Evolutionary conservation across 345 rosid species (phyloP).

Genomic region (Balakata baccata): DNA sequence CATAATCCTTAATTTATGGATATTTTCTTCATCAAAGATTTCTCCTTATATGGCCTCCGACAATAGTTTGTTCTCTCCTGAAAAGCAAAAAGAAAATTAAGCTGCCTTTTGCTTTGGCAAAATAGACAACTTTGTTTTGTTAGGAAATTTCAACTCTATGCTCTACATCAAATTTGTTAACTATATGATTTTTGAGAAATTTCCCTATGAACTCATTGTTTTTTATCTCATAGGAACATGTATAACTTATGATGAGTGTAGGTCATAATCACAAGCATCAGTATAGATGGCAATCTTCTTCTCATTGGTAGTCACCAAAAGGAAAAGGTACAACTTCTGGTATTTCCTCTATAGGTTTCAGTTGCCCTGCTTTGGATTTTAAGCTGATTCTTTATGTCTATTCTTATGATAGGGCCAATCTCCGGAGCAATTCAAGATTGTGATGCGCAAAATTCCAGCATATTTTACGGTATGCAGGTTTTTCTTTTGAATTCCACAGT

Average conservation of each 20-base stretch:
- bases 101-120: neutral
- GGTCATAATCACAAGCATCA: conserved; percentile 97
- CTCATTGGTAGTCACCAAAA: conserved; percentile 93
- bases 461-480: conserved; percentile 77
- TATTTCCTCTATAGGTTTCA: neutral
- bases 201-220: conserved; percentile 9
- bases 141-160: neutral
- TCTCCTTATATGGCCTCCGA: neutral
- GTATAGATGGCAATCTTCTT: conserved; percentile 63
- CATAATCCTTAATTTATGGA: neutral
- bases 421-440: conserved; percentile 88
- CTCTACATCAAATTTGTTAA: neutral
- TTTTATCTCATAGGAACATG: neutral
- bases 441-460: conserved; percentile 81
- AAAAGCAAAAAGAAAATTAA: neutral
- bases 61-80: neutral
- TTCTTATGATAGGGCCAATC: conserved; percentile 48
- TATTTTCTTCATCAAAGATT: neutral
- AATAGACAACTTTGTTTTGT: neutral
- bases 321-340: conserved; percentile 54
- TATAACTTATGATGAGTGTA: conserved; percentile 29
- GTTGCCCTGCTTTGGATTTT: neutral
- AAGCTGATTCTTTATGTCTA: neutral
- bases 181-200: neutral
- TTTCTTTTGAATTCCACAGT: neutral